A percentile compares a stretch with the other conserved stretches of the same genome.
Evolutionary conservation across 306 rosid species (phyloP).

Genomic region (Castanea mollissima): DNA sequence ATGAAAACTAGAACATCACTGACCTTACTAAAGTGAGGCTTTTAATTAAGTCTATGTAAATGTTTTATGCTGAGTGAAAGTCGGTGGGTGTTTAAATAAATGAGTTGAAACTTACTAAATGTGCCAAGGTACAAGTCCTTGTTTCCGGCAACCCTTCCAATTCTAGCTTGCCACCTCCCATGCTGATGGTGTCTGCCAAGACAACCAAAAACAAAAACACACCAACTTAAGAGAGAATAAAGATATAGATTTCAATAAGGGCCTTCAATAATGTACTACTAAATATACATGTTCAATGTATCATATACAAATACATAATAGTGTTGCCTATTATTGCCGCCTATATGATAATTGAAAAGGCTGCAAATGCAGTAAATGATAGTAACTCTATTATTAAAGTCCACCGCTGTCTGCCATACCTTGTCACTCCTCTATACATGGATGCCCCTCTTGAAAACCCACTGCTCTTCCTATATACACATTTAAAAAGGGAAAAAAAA

Average conservation of each 20-base stretch:
- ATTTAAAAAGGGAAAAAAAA: background rate
- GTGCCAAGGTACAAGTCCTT: constrained; percentile 98
- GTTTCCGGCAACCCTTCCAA: constrained; percentile 97
- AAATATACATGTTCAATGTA: background rate
- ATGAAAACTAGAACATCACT: background rate
- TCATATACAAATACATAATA: constrained; percentile 9
- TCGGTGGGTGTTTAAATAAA: too few relatives aligned
- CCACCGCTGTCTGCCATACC: constrained; percentile 69
- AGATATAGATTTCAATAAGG: background rate
- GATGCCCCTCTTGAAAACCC: constrained; percentile 99
- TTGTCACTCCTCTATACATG: constrained; percentile 98
- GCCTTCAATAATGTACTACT: background rate
- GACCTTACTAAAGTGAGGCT: background rate
- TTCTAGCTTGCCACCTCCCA: constrained; percentile 99
- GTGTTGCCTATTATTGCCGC: constrained; percentile 35
- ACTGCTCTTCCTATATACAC: constrained; percentile 76
- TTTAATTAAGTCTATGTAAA: background rate
- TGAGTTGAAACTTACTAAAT: constrained; percentile 64
- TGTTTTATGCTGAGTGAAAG: background rate
- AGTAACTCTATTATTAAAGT: constrained; percentile 46
- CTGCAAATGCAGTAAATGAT: constrained; percentile 61
- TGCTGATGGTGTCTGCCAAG: constrained; percentile 90
- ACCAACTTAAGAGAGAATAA: background rate
- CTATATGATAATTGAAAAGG: constrained; percentile 38
- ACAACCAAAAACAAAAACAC: constrained; percentile 14